Evolutionary conservation across 2,329 filamentous ascomycete genomes (phyloP), one percentile per base, ranked within the genome.

Genomic region (Westerdykella aurantiaca): DNA sequence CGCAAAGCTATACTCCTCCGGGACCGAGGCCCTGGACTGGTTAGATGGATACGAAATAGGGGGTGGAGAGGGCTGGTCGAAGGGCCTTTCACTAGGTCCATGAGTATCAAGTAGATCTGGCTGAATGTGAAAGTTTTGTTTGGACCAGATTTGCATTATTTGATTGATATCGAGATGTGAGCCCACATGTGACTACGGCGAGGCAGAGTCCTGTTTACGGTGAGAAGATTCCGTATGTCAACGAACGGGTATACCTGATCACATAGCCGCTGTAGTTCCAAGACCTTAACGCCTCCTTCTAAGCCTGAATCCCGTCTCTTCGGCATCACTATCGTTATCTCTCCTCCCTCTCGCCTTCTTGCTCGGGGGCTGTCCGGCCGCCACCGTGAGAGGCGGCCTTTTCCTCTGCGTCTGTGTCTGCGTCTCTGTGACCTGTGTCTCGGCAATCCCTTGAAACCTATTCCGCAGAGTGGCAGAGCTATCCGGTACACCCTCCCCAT

Each of bases 221-320:
- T 29, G 25, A 29, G 25, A 29, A 29, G 11, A 29, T 12, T 10
- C 2, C 2, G 25, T 29, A 10, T 12, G 2, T 29, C 11, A 29
- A 29, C 25, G 25, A 29, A 29, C 7, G 25, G 7, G 25, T 29
- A 9, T 29, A 29, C 25, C 25, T 29, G 11, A 29, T 29, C 25
- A 3, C 25, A 9, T 29, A 9, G 11, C 25, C 25, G 10, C 25
- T 29, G 4, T 2, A 29, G 10, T 7, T 21, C 25, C 25, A 9
- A 9, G 9, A 29, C n/a, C 33, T 41, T 31, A 43, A 44, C 69
- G 67, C 55, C 70, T 70, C 47, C 74, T 67, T 51, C 72, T 72
- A 51, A 81, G 80, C 43, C 74, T 70, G 52, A 79, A 79, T 25
- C 75, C 75, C 45, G 74, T 66, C 49, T 75, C 76, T 53, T 80